phyloP scores from a whole-genome alignment of 2,329 filamentous ascomycete species.

The Claviceps arundinis region DNA sequence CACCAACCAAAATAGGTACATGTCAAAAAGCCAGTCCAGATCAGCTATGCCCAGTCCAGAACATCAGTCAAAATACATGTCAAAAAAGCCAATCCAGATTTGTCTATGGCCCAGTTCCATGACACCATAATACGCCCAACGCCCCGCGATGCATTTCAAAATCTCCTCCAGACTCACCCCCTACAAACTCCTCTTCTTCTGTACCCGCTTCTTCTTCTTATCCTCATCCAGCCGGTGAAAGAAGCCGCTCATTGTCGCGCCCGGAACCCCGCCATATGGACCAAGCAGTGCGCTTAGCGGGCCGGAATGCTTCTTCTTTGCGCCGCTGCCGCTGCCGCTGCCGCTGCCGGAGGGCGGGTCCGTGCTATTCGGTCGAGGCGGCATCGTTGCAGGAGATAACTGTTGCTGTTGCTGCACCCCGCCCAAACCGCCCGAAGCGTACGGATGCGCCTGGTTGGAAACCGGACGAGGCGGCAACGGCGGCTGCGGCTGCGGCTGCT shows the following conservation, averaged over 20 bases:
- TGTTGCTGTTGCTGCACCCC: no score
- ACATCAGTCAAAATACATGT: no score
- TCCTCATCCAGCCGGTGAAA: slow-evolving; percentile 24
- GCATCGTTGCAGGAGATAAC: no score
- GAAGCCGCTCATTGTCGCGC: slow-evolving; percentile 31
- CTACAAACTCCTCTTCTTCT: slow-evolving; percentile 35
- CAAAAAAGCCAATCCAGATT: no score
- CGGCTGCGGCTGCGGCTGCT: slow-evolving; percentile 22
- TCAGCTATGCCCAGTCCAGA: no score
- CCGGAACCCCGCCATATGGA: neutral
- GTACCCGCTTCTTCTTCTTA: slow-evolving; percentile 25
- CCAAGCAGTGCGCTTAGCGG: slow-evolving; percentile 15
- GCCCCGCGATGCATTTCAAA: neutral
- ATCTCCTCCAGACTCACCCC: slow-evolving; percentile 9
- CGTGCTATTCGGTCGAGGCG: no score
- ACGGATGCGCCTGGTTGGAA: no score
- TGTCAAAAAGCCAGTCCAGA: no score
- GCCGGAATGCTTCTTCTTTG: slow-evolving; percentile 13
- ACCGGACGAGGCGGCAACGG: slow-evolving; percentile 15
- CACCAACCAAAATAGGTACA: no score
- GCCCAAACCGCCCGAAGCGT: no score
- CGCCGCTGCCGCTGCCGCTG: no score
- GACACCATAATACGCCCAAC: neutral
- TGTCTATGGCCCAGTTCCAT: no score
- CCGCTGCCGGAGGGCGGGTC: slow-evolving; percentile 9